phyloP scores from a whole-genome alignment of 2,329 filamentous ascomycete genomes.

The Lomentospora prolificans region DNA sequence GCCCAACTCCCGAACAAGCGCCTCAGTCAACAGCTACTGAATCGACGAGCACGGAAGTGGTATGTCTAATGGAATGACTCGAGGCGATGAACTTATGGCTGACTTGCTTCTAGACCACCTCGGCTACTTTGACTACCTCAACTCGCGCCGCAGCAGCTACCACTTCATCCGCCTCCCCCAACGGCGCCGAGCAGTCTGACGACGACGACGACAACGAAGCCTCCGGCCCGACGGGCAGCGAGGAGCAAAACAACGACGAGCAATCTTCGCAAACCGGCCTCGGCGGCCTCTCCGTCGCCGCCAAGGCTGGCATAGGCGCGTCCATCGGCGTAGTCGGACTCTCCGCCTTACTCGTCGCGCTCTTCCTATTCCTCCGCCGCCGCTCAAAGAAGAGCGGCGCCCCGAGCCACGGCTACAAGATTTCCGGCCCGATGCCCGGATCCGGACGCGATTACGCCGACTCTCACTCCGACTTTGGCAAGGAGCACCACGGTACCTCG shows the following conservation, averaged over 20 bases:
- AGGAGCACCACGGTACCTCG: conserved; percentile 3
- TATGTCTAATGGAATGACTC: too few species aligned
- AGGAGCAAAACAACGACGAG: conserved; percentile 7
- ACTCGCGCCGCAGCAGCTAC: conserved; percentile 1
- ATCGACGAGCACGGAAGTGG: neutral
- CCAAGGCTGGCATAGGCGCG: conserved; percentile 39
- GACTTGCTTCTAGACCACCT: neutral
- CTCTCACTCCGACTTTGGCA: conserved; percentile 5
- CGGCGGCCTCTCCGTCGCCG: conserved; percentile 29
- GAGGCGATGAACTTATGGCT: neutral
- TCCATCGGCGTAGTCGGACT: conserved; percentile 33
- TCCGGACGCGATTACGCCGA: conserved; percentile 25
- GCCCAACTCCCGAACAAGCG: conserved; percentile 2
- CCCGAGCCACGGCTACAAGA: conserved; percentile 21
- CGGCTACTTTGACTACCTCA: neutral
- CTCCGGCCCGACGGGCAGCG: too few species aligned
- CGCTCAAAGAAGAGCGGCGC: conserved; percentile 7
- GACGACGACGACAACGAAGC: conserved; percentile 1
- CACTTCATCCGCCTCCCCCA: neutral
- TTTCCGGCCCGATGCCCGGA: conserved; percentile 41
- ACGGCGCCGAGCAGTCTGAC: conserved; percentile 2
- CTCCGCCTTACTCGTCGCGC: conserved; percentile 26
- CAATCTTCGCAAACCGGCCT: conserved; percentile 3
- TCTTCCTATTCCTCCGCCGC: conserved; percentile 29
- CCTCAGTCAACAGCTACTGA: neutral